phyloP scores from a whole-genome alignment of 495 filamentous ascomycete species.

The Penicillium antarcticum region DNA sequence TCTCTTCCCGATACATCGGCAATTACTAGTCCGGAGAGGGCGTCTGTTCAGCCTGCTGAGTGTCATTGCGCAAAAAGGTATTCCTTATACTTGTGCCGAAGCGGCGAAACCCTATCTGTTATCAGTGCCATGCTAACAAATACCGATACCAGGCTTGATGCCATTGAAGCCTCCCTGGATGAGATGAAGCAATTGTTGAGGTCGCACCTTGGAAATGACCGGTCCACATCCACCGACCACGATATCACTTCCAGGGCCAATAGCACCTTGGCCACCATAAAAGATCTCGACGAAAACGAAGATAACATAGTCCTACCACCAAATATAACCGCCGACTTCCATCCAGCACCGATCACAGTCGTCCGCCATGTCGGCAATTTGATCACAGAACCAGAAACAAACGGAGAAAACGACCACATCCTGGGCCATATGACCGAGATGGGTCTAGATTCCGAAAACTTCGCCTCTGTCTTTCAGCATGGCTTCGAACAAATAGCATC shows the following conservation, averaged over 20 bases:
- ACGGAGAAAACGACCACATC: constrained; percentile 1
- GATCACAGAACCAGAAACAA: constrained; percentile 5
- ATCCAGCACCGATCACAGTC: constrained; percentile 5
- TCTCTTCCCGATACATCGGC: constrained; percentile 3
- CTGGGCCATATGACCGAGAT: constrained; percentile 2
- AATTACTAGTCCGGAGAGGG: not conserved
- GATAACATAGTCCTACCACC: not conserved
- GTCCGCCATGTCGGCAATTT: constrained; percentile 5
- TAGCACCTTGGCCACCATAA: not conserved
- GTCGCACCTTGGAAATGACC: not conserved
- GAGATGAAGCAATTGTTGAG: constrained; percentile 4
- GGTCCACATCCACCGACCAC: not conserved
- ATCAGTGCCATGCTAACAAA: not conserved
- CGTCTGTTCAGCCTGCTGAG: not conserved
- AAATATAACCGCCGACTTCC: not conserved
- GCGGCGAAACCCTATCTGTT: not conserved
- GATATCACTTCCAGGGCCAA: not conserved
- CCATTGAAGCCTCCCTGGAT: not conserved
- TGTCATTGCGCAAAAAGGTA: constrained; percentile 4
- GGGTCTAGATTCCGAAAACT: constrained; percentile 3
- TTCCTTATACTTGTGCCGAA: not conserved
- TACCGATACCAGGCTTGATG: not conserved
- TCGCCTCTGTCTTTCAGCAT: constrained; percentile 2
- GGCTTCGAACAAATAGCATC: constrained; percentile 6
- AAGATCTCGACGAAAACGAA: not conserved